A percentile compares a stretch with the other conserved stretches of the same genome.
These are phyloP conservation scores for Phoma sp. DNA, from an alignment of 2,329 filamentous ascomycete genomes.

Conservation along the genomic window DNA sequence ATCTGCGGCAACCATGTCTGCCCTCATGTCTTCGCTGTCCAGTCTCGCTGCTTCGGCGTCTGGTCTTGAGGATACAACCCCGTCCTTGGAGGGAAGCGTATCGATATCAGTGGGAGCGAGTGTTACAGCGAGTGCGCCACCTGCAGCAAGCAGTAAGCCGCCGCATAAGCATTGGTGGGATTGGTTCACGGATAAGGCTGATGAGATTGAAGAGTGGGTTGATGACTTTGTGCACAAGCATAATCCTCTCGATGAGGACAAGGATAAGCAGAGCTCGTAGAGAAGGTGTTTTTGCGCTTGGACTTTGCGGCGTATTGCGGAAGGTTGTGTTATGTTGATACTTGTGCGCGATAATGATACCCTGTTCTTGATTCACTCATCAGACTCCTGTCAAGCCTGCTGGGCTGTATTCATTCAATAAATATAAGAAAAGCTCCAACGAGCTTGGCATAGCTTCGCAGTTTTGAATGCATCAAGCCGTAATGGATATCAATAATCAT, in stretches of 20 bases:
- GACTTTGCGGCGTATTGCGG: background rate
- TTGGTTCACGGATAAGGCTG: slow-evolving; percentile 48
- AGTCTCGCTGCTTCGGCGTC: slow-evolving; percentile 35
- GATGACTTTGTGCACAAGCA: slow-evolving; percentile 43
- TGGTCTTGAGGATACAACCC: slow-evolving; percentile 24
- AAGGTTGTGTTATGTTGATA: background rate
- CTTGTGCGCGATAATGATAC: slow-evolving; percentile 9
- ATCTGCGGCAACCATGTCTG: slow-evolving; percentile 26
- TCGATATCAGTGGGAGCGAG: slow-evolving; percentile 19
- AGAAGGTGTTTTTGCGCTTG: background rate
- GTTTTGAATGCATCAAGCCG: too few relatives aligned
- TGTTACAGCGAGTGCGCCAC: slow-evolving; percentile 23
- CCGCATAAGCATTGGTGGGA: slow-evolving; percentile 43
- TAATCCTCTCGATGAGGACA: slow-evolving; percentile 23
- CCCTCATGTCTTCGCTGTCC: slow-evolving; percentile 23
- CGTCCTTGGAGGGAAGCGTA: slow-evolving; percentile 10
- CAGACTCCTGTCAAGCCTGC: too few relatives aligned
- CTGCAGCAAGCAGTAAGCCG: slow-evolving; percentile 18
- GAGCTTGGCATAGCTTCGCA: too few relatives aligned
- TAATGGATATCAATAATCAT: too few relatives aligned
- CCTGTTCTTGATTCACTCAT: background rate
- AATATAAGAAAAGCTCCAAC: too few relatives aligned
- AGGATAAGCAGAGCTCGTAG: background rate
- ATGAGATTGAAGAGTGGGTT: slow-evolving; percentile 47
- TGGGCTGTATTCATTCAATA: too few relatives aligned